Percentiles rank a stretch among this genome's conserved stretches.
phyloP scores from a whole-genome alignment of 148 eudicot species.

The Rhododendron ovatum region DNA sequence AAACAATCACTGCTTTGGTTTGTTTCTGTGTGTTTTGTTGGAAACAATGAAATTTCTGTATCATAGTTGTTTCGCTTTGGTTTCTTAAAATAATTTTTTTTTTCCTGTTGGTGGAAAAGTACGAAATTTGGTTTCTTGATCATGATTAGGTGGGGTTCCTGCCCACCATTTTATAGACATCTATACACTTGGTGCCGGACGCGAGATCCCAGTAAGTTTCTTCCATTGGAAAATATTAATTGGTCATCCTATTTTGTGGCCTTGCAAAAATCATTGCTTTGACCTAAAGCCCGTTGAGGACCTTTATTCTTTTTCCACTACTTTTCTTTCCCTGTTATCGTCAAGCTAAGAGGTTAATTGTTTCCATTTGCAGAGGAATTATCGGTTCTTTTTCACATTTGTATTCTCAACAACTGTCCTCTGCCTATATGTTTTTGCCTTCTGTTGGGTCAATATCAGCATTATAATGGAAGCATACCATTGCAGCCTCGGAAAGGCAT shows the following conservation, averaged over 20 bases:
- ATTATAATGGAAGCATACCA: conserved; percentile 16
- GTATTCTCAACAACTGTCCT: conserved; percentile 38
- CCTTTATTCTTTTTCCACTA: background rate
- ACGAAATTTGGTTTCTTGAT: background rate
- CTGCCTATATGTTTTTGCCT: conserved; percentile 29
- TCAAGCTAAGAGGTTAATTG: background rate
- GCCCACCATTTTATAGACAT: background rate
- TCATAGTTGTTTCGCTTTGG: background rate
- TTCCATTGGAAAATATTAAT: background rate
- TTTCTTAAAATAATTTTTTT: background rate
- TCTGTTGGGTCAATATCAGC: conserved; percentile 31
- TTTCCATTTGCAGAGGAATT: conserved; percentile 38
- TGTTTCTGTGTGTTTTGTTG: background rate
- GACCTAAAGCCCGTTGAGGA: background rate
- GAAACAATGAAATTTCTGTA: background rate
- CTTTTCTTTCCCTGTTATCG: background rate
- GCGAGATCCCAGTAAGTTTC: background rate
- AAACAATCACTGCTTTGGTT: background rate
- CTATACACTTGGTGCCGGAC: background rate
- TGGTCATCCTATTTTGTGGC: background rate
- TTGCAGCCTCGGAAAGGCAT: conserved; percentile 24
- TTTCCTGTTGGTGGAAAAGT: background rate
- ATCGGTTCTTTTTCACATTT: conserved; percentile 43
- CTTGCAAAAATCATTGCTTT: background rate
- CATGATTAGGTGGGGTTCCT: background rate